Percentiles rank a stretch among this genome's conserved stretches.
phyloP scores from a whole-genome alignment of 2,329 filamentous ascomycete species.

The Colletotrichum sp. region DNA sequence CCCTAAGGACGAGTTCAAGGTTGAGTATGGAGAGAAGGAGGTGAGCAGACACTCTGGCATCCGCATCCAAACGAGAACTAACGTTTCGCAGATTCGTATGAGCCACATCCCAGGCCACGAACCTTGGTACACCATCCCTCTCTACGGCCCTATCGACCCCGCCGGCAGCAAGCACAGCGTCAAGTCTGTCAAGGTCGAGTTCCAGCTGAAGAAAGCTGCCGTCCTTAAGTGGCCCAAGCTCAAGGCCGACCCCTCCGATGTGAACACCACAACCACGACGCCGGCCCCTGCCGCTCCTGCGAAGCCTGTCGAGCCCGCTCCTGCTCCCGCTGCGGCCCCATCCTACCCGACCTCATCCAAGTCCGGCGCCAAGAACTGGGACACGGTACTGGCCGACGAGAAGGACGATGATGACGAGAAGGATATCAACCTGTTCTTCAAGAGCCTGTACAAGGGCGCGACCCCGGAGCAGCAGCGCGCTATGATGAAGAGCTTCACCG shows the following conservation, averaged over 20 bases:
- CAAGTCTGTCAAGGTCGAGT: conserved; percentile 80
- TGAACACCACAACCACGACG: background rate
- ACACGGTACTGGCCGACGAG: conserved; percentile 65
- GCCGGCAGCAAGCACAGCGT: conserved; percentile 66
- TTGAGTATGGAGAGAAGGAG: conserved; percentile 34
- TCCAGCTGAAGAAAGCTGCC: conserved; percentile 71
- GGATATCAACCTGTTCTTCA: conserved; percentile 85
- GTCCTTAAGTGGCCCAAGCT: conserved; percentile 71
- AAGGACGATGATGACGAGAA: conserved; percentile 60
- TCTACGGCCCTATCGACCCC: conserved; percentile 70
- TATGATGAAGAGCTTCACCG: conserved; percentile 97
- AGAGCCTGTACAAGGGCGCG: conserved; percentile 80
- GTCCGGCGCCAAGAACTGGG: conserved; percentile 89
- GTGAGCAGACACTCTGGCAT: background rate
- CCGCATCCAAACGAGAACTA: background rate
- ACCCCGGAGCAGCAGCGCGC: conserved; percentile 83
- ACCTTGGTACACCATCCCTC: conserved; percentile 27
- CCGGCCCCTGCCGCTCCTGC: conserved; percentile 3
- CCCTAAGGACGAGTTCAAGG: conserved; percentile 42
- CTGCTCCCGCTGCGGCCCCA: conserved; percentile 40
- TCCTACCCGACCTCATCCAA: conserved; percentile 88
- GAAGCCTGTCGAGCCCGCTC: background rate
- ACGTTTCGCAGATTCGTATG: conserved; percentile 11
- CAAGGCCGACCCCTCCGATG: background rate
- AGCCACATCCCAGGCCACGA: conserved; percentile 22